Conservation (phyloP, 2,329 filamentous ascomycete genomes). For the Talaromyces verruculosus region DNA sequence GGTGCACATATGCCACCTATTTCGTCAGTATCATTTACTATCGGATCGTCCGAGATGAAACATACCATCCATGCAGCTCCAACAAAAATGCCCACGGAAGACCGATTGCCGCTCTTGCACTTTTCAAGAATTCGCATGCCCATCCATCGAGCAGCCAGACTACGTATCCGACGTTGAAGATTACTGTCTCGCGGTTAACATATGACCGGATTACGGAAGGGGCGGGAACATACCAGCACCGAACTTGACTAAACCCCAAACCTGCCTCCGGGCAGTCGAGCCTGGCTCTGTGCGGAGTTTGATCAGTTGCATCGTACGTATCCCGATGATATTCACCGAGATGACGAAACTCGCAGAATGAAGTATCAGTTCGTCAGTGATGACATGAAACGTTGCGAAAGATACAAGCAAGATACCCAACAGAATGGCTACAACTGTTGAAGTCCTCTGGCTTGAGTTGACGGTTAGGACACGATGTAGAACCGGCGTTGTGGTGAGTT, state of each 20-base stretch:
- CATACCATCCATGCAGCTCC: slow-evolving; percentile 47
- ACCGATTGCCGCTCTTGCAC: slow-evolving; percentile 33
- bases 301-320: slow-evolving; percentile 33
- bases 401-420: slow-evolving; percentile 23
- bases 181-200: slow-evolving; percentile 22
- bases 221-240: not conserved
- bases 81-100: slow-evolving; percentile 42
- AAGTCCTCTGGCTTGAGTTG: slow-evolving; percentile 28
- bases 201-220: not conserved
- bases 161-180: slow-evolving; percentile 41
- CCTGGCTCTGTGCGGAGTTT: not conserved
- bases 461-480: slow-evolving; percentile 45
- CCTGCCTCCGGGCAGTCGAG: not conserved
- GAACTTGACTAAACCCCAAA: slow-evolving; percentile 7
- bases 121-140: slow-evolving; percentile 34
- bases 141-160: slow-evolving; percentile 45
- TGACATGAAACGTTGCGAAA: slow-evolving; percentile 46
- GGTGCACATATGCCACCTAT: slow-evolving; percentile 47
- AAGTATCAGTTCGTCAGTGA: slow-evolving; percentile 46
- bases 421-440: slow-evolving; percentile 21
- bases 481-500: slow-evolving; percentile 45
- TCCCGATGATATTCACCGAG: slow-evolving; percentile 38
- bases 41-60: not conserved
- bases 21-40: not conserved
- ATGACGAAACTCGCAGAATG: slow-evolving; percentile 41